Base-by-base conservation (phyloP, 164 flowering plant species). In the Cinnamomum micranthum region DNA sequence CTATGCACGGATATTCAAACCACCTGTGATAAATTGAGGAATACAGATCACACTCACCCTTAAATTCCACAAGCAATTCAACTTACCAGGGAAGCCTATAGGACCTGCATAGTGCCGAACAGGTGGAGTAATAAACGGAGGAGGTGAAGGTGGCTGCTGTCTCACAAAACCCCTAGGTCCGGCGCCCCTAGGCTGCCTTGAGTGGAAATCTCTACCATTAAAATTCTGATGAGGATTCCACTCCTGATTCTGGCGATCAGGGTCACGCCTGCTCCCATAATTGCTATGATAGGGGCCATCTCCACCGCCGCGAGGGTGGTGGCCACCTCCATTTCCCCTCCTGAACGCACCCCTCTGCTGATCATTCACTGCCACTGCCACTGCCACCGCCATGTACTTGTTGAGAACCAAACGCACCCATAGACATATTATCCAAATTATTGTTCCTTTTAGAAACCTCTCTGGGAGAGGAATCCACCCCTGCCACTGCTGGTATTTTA, bases 261-360 rank as follows among this genome's bases (percentile, higher is more conserved):
- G 89, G 47, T 89, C 92, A 59, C 91, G 94, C 82, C 92, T 85
- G 71, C 85, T 84, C 22, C 93, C 91, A 82, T 84, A 80, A 74
- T 78, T 80, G 69, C 82, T 78, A 73, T 85, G 85, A 73, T 80
- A 80, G 4, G 83, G 71, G 1, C 92, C 89, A 65, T 65, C 69
- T 33, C 76, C 70, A 6, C 47, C 63, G 27, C 76, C 70, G 1
- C 76, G 76, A 6, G 63, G 69, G 33, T 72, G 74, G 2, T 66
- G 51, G 4, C 74, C 52, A 50, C 58, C 67, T 22, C 87, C 78
- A 75, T 71, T 83, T 2, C 88, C 87, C 74, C 89, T 85, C 75
- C 91, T 82, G 68, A 63, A 82, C 2, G 76, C 28, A 19, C 62
- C 41, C 12, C 77, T 88, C 35, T 85, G 86, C 69, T 80, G 87